Base-by-base conservation (phyloP, 2,329 filamentous ascomycete genomes). In the Chlorencoelia australis region DNA sequence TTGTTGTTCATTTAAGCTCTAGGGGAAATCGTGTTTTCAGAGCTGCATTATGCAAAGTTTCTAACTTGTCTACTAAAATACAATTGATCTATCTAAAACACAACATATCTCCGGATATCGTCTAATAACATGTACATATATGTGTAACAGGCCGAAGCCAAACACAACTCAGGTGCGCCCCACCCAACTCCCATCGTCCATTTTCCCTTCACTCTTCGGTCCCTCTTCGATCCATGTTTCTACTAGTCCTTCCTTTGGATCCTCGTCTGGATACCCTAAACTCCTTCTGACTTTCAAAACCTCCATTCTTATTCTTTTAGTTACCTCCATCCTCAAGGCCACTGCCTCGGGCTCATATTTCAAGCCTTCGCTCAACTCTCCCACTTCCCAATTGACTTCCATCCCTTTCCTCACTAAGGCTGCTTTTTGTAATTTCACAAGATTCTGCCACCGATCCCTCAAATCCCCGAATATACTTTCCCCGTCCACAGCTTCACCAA, bases 381-480 rank as follows among this genome's bases (percentile, higher is more conserved):
- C 82, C 50, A 73, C 56, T 16, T 59, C 61, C 39, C 65, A 49
- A 26, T 51, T 50, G 37, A 46, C 51, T 7, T 40, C 28, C 21
- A 42, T 13, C 9, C 53, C 49, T 42, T 58, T 54, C 26, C 55
- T 53, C 43, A 50, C 46, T 45, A 63, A 50, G 43, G 62, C 55
- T 21, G 54, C 60, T 44, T 64, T 61, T 48, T 74, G 66, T 46
- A 70, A 55, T 48, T 62, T 57, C 41, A 76, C 70, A 52, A 95
- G 61, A 38, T 69, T 67, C 50, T 72, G 72, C 91, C 91, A 98
- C 36, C 73, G 68, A 20, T 64, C 63, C 40, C 89, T 71, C 55
- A 93, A 63, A 41, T 85, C 82, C 4, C 82, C 85, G 64, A 95
- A 94, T 1, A 79, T 67, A 13, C 64, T 65, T 40, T 91, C 83